Conservation (phyloP, 202 grass and related monocot genomes). For the Eragrostis tef region DNA sequence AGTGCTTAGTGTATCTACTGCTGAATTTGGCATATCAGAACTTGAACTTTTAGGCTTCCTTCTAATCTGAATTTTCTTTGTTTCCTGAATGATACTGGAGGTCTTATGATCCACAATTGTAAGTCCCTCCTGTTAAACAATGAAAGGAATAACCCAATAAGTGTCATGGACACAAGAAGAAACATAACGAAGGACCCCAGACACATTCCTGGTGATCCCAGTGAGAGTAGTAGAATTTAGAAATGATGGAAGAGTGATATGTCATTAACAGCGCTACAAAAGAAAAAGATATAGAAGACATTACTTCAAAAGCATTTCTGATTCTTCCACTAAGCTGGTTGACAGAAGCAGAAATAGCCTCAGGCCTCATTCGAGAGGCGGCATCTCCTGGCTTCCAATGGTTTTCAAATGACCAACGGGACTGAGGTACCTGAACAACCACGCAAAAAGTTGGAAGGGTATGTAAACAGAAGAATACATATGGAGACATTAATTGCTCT, state of each 20-base stretch:
- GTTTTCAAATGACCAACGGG: slow-evolving; percentile 55
- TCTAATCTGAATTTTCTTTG: slow-evolving; percentile 71
- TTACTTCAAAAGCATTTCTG: slow-evolving; percentile 66
- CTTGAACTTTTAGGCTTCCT: slow-evolving; percentile 44
- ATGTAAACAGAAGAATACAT: not conserved
- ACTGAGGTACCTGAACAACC: slow-evolving; percentile 12
- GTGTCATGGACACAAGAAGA: not conserved
- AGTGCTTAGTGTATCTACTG: slow-evolving; percentile 38
- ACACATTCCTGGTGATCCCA: not conserved
- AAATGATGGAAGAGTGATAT: not conserved
- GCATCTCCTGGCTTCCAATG: slow-evolving; percentile 46
- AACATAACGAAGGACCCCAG: not conserved
- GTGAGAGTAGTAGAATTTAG: not conserved
- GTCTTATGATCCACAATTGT: slow-evolving; percentile 63
- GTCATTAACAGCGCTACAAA: not conserved
- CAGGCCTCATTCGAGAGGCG: slow-evolving; percentile 44
- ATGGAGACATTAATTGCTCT: not conserved
- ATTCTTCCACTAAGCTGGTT: slow-evolving; percentile 68
- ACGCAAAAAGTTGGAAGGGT: not conserved
- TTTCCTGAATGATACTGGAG: slow-evolving; percentile 60
- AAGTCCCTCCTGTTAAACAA: slow-evolving; percentile 52
- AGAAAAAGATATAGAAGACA: not conserved
- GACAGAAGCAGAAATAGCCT: slow-evolving; percentile 68
- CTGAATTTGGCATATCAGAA: slow-evolving; percentile 24
- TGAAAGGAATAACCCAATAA: not conserved